phyloP scores from a whole-genome alignment of 2,329 filamentous ascomycete genomes.

The Aphanoascus verrucosus region DNA sequence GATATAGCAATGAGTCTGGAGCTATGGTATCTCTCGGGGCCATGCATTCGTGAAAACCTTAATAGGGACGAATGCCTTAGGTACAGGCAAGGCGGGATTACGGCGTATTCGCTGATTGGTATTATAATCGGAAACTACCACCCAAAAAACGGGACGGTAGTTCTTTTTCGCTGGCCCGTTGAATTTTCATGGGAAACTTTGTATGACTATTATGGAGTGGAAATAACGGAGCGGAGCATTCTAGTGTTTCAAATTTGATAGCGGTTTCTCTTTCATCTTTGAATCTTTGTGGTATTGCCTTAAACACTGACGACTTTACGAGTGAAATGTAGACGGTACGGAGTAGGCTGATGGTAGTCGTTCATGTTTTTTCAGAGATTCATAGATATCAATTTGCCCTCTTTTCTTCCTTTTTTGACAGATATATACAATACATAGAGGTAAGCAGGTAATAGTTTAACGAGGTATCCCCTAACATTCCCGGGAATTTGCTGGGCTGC shows the following conservation, averaged over 20 bases:
- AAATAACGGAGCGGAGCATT: constrained; percentile 6
- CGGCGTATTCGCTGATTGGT: constrained; percentile 1
- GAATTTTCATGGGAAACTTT: constrained; percentile 2
- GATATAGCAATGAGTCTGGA: constrained; percentile 1
- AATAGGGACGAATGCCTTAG: not conserved
- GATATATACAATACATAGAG: no score
- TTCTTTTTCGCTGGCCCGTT: not conserved
- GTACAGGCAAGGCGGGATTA: not conserved
- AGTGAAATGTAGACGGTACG: not conserved
- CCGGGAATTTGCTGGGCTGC: no score
- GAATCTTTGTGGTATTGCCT: not conserved
- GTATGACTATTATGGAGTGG: constrained; percentile 10
- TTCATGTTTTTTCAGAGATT: not conserved
- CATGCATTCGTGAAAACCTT: not conserved
- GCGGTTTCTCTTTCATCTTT: constrained; percentile 1
- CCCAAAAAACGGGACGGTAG: not conserved
- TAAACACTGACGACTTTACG: not conserved
- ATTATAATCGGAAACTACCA: constrained; percentile 2
- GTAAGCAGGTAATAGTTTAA: no score
- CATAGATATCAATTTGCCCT: not conserved
- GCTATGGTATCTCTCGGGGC: not conserved
- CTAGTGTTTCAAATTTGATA: constrained; percentile 5
- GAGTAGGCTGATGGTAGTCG: no score
- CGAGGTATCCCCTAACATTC: no score
- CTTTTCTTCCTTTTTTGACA: no score